Conservation (phyloP, 257 asterid species). For the Solanum lignicaule region DNA sequence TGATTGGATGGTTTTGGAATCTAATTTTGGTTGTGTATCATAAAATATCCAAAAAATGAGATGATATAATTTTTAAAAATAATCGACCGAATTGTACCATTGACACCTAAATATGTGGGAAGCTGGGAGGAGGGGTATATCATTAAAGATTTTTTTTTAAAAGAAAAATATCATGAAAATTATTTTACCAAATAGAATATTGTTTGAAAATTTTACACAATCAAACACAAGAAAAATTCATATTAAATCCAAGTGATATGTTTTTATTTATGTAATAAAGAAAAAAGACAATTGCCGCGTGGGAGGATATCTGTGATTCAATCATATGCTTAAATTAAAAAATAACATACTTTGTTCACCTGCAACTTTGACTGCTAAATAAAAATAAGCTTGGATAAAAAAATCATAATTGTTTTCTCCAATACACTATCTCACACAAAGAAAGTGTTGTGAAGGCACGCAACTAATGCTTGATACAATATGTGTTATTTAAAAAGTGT, state of each 20-base stretch:
- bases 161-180: background rate
- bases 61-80: too few species aligned
- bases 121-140: background rate
- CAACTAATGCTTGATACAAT: background rate
- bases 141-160: background rate
- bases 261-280: too few species aligned
- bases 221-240: background rate
- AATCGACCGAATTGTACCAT: too few species aligned
- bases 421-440: background rate
- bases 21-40: too few species aligned
- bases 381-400: background rate
- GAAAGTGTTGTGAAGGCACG: background rate
- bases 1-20: too few species aligned
- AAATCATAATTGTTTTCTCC: background rate
- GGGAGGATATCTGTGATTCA: background rate
- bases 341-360: background rate
- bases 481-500: background rate
- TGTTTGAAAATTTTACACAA: background rate
- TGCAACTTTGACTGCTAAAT: background rate
- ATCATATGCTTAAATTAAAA: background rate
- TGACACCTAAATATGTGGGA: background rate
- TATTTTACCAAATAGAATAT: too few species aligned
- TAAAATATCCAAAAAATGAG: too few species aligned
- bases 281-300: background rate
- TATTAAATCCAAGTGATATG: background rate